These are phyloP conservation scores for Fraxinus latifolia DNA, from an alignment of 305 asterid genomes.

Conservation along the genomic window DNA sequence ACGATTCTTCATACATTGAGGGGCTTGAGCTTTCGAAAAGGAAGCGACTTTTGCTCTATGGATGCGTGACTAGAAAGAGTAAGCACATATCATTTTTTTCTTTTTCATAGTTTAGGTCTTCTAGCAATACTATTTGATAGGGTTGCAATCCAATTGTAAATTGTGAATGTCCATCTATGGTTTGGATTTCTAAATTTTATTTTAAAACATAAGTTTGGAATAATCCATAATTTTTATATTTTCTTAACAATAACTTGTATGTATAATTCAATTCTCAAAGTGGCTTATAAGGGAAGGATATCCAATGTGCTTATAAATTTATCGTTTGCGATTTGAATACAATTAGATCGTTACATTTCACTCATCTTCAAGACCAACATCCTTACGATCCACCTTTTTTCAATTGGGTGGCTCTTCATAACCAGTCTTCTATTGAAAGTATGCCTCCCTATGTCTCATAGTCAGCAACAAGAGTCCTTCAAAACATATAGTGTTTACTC, in stretches of 20 bases:
- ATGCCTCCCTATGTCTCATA: not conserved
- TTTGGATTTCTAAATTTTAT: not conserved
- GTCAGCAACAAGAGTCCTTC: not conserved
- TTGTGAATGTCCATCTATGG: not conserved
- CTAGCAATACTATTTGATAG: not conserved
- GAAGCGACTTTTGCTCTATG: slow-evolving; percentile 48
- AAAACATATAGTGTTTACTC: not conserved
- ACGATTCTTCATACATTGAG: slow-evolving; percentile 40
- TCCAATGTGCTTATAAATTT: not conserved
- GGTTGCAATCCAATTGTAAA: not conserved
- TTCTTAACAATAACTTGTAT: not conserved
- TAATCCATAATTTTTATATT: not conserved
- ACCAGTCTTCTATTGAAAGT: not conserved
- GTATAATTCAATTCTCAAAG: not conserved
- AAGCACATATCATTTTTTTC: not conserved
- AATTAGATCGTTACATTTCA: not conserved
- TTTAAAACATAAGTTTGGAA: not conserved
- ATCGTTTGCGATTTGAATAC: not conserved
- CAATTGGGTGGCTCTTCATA: not conserved
- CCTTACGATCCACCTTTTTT: not conserved
- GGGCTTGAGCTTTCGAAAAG: slow-evolving; percentile 48
- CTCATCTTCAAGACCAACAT: not conserved
- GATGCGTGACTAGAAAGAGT: slow-evolving; percentile 31
- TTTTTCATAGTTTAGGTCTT: not conserved
- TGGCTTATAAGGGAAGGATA: not conserved